phyloP scores from a whole-genome alignment of 2,329 filamentous ascomycete species.

The Verticillium nubilum region DNA sequence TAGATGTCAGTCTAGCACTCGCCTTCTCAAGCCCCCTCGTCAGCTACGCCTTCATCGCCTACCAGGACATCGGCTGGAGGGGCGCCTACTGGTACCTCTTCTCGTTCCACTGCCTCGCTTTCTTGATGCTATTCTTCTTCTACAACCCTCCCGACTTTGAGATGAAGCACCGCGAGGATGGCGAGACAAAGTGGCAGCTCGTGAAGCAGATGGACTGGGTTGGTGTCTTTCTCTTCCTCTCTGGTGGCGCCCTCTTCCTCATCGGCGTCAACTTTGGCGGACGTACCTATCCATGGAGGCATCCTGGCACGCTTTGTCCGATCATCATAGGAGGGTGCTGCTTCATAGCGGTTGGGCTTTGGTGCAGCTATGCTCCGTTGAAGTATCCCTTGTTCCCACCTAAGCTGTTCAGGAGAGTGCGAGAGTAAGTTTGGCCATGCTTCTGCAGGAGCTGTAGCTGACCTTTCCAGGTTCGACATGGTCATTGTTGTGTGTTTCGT shows the following conservation, averaged over 20 bases:
- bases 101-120: constrained; percentile 14
- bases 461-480: constrained; percentile 17
- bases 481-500: constrained; percentile 24
- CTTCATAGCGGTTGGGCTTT: constrained; percentile 22
- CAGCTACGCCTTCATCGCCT: constrained; percentile 23
- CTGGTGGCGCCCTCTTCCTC: constrained; percentile 20
- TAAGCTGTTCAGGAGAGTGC: constrained; percentile 19
- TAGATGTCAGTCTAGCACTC: constrained; percentile 20
- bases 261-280: constrained; percentile 23
- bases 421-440: constrained; percentile 13
- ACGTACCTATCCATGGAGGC: constrained; percentile 21
- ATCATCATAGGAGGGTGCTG: constrained; percentile 22
- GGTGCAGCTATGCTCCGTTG: constrained; percentile 19
- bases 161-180: constrained; percentile 23
- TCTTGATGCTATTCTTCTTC: constrained; percentile 18
- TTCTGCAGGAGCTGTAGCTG: neutral
- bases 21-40: constrained; percentile 25
- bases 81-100: constrained; percentile 18
- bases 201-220: constrained; percentile 19
- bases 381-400: constrained; percentile 23
- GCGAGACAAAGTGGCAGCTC: constrained; percentile 18
- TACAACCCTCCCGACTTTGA: constrained; percentile 29
- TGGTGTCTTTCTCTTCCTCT: constrained; percentile 19
- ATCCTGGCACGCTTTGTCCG: constrained; percentile 19
- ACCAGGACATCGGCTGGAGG: constrained; percentile 12